Percentiles rank a stretch among this genome's conserved stretches.
Evolutionary conservation across 176 grass and related monocot genomes (phyloP).

Genomic region (Paspalum vaginatum): DNA sequence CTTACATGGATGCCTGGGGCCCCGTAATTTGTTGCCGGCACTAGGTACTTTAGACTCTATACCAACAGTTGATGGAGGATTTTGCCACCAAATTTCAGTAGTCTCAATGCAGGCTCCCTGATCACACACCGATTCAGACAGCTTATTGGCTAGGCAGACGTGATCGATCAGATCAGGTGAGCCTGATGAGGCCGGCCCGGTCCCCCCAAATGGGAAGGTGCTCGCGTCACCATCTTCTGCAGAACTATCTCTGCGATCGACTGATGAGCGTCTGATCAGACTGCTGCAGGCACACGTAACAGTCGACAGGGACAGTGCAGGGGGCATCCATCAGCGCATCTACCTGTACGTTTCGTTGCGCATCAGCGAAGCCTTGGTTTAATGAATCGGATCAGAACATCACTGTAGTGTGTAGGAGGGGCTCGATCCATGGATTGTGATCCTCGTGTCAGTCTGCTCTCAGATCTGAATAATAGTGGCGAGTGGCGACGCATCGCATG

Average conservation of each 20-base stretch:
- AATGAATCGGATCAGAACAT: neutral
- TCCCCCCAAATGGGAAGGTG: neutral
- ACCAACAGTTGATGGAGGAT: too few relatives aligned
- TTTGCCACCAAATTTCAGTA: too few relatives aligned
- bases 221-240: neutral
- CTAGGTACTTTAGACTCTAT: too few relatives aligned
- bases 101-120: too few relatives aligned
- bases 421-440: neutral
- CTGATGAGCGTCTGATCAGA: neutral
- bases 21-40: too few relatives aligned
- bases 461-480: slow-evolving; percentile 34
- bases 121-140: neutral
- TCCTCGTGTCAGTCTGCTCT: neutral
- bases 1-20: too few relatives aligned
- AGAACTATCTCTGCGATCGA: neutral
- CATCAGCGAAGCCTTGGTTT: neutral
- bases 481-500: neutral
- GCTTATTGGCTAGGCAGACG: neutral
- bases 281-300: neutral
- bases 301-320: neutral
- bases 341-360: neutral
- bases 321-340: neutral
- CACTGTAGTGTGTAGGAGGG: neutral
- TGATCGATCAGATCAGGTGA: neutral
- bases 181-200: neutral